A percentile compares a stretch with the other conserved stretches of the same genome.
Evolutionary conservation across 2,329 filamentous ascomycete genomes (phyloP).

Genomic region (Monilinia fructicola): DNA sequence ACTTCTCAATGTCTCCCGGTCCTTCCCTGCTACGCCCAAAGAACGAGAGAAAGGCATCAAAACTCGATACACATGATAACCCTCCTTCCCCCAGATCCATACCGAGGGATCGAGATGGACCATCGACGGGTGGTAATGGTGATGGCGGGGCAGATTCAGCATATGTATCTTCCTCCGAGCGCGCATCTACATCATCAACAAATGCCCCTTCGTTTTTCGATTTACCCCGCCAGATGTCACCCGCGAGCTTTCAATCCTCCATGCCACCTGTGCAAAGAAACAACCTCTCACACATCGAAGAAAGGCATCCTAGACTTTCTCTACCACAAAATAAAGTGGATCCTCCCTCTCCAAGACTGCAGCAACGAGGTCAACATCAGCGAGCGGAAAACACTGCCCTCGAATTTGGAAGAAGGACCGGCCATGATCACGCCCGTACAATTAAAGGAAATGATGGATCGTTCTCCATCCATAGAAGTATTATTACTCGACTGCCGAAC

Average conservation of each 20-base stretch:
- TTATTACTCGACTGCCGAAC: constrained; percentile 84
- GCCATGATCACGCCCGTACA: constrained; percentile 54
- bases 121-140: constrained; percentile 44
- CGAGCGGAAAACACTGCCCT: constrained; percentile 57
- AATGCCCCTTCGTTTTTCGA: constrained; percentile 42
- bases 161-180: constrained; percentile 51
- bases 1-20: constrained; percentile 46
- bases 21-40: constrained; percentile 27
- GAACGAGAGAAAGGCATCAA: constrained; percentile 32
- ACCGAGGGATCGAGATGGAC: constrained; percentile 27
- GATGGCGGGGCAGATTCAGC: constrained; percentile 52
- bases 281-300: constrained; percentile 44
- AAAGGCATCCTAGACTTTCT: constrained; percentile 56
- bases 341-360: constrained; percentile 42
- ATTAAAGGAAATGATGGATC: constrained; percentile 57
- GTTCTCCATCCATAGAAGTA: constrained; percentile 41
- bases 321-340: constrained; percentile 50
- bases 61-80: constrained; percentile 30
- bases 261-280: constrained; percentile 32
- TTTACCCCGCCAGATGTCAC: constrained; percentile 50
- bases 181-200: constrained; percentile 33
- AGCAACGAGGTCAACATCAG: constrained; percentile 30
- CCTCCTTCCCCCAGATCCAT: constrained; percentile 32
- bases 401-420: constrained; percentile 49
- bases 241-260: constrained; percentile 44